Evolutionary conservation across 1,284 basidiomycete species (phyloP).

Genomic region (Retiboletus flavoniger): DNA sequence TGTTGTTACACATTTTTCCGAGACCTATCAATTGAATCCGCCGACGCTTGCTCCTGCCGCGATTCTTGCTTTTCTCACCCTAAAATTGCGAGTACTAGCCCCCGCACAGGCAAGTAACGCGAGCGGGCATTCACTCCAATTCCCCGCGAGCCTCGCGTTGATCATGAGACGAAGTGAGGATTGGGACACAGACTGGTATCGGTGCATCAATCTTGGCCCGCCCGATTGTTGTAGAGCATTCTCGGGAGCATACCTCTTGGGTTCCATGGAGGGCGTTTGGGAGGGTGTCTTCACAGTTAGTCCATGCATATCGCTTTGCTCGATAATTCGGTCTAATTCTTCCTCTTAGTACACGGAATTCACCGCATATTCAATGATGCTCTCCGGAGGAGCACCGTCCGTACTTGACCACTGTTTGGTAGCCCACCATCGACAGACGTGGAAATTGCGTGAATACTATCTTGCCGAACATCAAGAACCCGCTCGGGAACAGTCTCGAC

Average conservation of each 20-base stretch:
- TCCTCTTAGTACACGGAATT: slow-evolving; percentile 68
- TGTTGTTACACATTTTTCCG: slow-evolving; percentile 44
- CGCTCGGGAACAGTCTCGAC: slow-evolving; percentile 3
- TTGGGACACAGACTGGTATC: slow-evolving; percentile 61
- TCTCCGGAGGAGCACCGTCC: slow-evolving; percentile 59
- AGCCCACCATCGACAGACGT: slow-evolving; percentile 72
- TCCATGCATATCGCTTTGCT: slow-evolving; percentile 3
- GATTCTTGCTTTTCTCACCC: slow-evolving; percentile 63
- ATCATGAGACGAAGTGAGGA: slow-evolving; percentile 38
- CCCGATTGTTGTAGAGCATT: slow-evolving; percentile 33
- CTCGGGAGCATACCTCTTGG: slow-evolving; percentile 51
- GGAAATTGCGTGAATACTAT: slow-evolving; percentile 73
- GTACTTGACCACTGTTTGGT: slow-evolving; percentile 56
- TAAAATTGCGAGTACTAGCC: slow-evolving; percentile 45
- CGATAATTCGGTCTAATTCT: neutral
- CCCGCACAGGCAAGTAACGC: slow-evolving; percentile 34
- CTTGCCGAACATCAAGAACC: slow-evolving; percentile 37
- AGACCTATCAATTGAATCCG: slow-evolving; percentile 42
- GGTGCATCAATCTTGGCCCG: slow-evolving; percentile 46
- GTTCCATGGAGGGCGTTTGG: slow-evolving; percentile 73
- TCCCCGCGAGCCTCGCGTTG: slow-evolving; percentile 28
- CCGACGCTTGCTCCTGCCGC: slow-evolving; percentile 66
- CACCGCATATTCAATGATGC: slow-evolving; percentile 58
- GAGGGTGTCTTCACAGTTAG: slow-evolving; percentile 72
- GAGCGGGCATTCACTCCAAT: slow-evolving; percentile 38